These are phyloP conservation scores for Claviceps maximensis DNA, from an alignment of 2,329 filamentous ascomycete species.

Conservation along the genomic window DNA sequence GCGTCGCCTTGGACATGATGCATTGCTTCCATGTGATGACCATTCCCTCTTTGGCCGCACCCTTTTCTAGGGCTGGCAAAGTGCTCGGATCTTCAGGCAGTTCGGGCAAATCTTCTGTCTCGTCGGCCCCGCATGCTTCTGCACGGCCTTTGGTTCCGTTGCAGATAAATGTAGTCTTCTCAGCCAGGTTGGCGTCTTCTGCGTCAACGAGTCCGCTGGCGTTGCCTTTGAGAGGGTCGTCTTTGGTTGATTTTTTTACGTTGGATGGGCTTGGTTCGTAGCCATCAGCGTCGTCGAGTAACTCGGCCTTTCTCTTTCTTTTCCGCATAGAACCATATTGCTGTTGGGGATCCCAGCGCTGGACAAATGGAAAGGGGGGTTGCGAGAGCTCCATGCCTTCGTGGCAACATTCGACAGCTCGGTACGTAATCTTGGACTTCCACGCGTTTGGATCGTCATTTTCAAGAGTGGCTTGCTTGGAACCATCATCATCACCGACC, in stretches of 20 bases:
- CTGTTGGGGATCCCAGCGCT: slow-evolving; percentile 77
- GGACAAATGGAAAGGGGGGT: slow-evolving; percentile 80
- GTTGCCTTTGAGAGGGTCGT: slow-evolving; percentile 1
- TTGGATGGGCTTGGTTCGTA: slow-evolving; percentile 15
- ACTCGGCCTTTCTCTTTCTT: slow-evolving; percentile 33
- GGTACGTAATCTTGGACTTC: slow-evolving; percentile 59
- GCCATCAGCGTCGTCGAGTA: slow-evolving; percentile 17
- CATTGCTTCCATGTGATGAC: slow-evolving; percentile 57
- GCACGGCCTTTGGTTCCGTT: background rate
- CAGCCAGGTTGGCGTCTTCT: background rate
- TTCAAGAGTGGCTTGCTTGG: slow-evolving; percentile 7
- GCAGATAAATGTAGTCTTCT: background rate
- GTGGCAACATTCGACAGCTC: slow-evolving; percentile 75
- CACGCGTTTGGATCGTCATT: slow-evolving; percentile 48
- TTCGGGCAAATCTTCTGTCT: slow-evolving; percentile 42
- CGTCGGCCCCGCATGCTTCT: slow-evolving; percentile 16
- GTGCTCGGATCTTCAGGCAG: slow-evolving; percentile 43
- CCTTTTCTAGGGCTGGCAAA: slow-evolving; percentile 36
- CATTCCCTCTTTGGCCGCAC: slow-evolving; percentile 42
- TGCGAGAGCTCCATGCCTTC: slow-evolving; percentile 53
- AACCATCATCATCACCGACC: slow-evolving; percentile 1
- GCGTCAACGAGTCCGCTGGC: slow-evolving; percentile 4
- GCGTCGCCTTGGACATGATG: slow-evolving; percentile 45
- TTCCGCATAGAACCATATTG: slow-evolving; percentile 29
- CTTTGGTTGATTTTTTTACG: slow-evolving; percentile 2